phyloP scores from a whole-genome alignment of 305 asterid genomes.

The Lippia alba region DNA sequence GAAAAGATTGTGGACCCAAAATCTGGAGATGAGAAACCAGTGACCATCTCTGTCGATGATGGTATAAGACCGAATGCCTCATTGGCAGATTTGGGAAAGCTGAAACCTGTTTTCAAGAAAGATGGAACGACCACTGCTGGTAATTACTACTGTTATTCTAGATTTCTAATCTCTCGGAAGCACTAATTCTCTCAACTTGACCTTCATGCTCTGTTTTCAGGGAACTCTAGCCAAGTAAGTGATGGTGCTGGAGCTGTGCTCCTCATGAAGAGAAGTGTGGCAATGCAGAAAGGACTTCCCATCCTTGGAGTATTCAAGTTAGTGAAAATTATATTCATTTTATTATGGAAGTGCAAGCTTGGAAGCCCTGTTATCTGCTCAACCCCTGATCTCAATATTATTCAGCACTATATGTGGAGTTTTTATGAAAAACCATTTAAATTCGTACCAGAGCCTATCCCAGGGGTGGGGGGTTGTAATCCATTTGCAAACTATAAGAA shows the following conservation, averaged over 20 bases:
- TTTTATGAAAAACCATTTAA: too few species aligned
- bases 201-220: slow-evolving; percentile 47
- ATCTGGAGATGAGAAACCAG: slow-evolving; percentile 88
- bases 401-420: too few species aligned
- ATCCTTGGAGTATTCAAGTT: slow-evolving; percentile 90
- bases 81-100: slow-evolving; percentile 68
- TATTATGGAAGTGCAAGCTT: too few species aligned
- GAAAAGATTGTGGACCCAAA: slow-evolving; percentile 59
- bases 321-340: slow-evolving; percentile 26
- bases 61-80: slow-evolving; percentile 83
- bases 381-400: too few species aligned
- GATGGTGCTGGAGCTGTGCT: slow-evolving; percentile 99
- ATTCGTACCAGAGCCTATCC: too few species aligned
- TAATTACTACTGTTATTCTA: slow-evolving; percentile 34
- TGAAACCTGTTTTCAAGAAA: slow-evolving; percentile 94
- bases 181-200: slow-evolving; percentile 13
- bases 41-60: slow-evolving; percentile 86
- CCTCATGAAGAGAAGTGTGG: slow-evolving; percentile 91
- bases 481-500: too few species aligned
- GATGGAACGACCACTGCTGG: slow-evolving; percentile 99
- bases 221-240: slow-evolving; percentile 83
- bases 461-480: too few species aligned
- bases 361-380: too few species aligned
- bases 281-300: slow-evolving; percentile 90
- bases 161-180: background rate